Evolutionary conservation across 2,329 filamentous ascomycete genomes (phyloP), one percentile per base, ranked within the genome.

Genomic region (Chrysoporthe cubensis): DNA sequence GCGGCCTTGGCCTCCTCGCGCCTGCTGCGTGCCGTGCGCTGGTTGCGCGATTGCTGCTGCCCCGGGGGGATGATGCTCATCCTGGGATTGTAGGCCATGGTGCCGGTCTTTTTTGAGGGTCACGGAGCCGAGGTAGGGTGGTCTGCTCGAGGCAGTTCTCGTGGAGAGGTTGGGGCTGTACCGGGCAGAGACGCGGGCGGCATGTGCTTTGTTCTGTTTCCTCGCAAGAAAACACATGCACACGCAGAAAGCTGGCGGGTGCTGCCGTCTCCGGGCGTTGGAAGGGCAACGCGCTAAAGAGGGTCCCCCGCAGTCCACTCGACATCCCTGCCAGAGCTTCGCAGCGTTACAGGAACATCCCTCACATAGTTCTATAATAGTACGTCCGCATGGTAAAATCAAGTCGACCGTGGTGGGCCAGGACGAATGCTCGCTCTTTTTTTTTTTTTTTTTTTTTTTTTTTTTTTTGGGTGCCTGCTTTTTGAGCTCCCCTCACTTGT

Each of bases 1-100:
- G 87, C 85, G 65, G 86, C 84, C 75, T 88, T 85, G 64, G 85
- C 83, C 66, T 87, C 84, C 43, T 88, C 85, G 71, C 87, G 85
- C 75, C 87, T 88, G 75, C 86, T 87, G 74, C 85, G 84, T 67
- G 81, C 78, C 16, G 62, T 70, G 59, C 68, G 68, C 56, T 65
- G 63, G 34, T 26, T 59, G 65, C 85, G 85, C 71, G 82, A 81
- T 66, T 84, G 81, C 68, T 85, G 81, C 75, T 85, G 83, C 75
- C 80, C 77, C 61, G 80, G 76, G 48, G 86, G 86, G 66, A 88
- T 82, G 74, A 89, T 88, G 75, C 86, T 88, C 85, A 87, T 87
- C 72, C 87, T 80, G 68, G 83, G 80, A 67, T 88, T 88, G 80
- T 84, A 88, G 61, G 87, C 79, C 87, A 89, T 89, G 9, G 69